A percentile compares a stretch with the other conserved stretches of the same genome.
Evolutionary conservation across 2,329 filamentous ascomycete genomes (phyloP).

Genomic region (Talaromyces islandicus): DNA sequence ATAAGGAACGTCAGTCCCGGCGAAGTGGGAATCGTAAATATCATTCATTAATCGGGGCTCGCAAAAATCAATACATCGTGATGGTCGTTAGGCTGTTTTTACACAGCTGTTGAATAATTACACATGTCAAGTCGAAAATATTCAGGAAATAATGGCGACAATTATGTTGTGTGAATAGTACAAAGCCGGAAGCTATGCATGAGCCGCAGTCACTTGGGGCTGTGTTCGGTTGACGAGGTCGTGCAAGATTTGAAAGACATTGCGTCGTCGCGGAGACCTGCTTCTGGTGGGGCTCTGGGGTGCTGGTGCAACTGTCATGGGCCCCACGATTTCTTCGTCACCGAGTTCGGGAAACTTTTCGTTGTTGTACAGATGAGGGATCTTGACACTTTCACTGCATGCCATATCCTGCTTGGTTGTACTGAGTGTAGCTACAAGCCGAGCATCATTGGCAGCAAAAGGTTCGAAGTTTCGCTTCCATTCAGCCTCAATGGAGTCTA

Average conservation of each 20-base stretch:
- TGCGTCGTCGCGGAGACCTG: conserved; percentile 36
- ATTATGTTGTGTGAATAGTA: not conserved
- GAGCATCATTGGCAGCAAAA: conserved; percentile 49
- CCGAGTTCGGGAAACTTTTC: conserved; percentile 85
- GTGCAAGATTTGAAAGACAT: conserved; percentile 39
- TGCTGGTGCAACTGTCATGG: conserved; percentile 59
- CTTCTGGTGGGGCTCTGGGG: conserved; percentile 39
- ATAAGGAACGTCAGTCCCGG: conserved; percentile 8
- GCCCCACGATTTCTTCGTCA: conserved; percentile 88
- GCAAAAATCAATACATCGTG: conserved; percentile 4
- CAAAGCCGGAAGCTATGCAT: conserved; percentile 1
- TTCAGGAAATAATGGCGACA: not conserved
- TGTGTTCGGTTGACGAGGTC: conserved; percentile 30
- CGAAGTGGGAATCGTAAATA: conserved; percentile 4
- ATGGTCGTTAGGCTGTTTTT: conserved; percentile 4
- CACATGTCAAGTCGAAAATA: not conserved
- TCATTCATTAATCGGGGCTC: conserved; percentile 3
- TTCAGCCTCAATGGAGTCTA: conserved; percentile 68
- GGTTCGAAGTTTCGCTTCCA: conserved; percentile 69
- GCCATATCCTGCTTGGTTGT: conserved; percentile 33
- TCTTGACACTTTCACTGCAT: conserved; percentile 46
- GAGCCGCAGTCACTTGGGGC: conserved; percentile 4
- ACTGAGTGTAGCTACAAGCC: conserved; percentile 29
- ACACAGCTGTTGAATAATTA: not conserved
- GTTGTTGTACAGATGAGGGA: conserved; percentile 43